Conservation (phyloP, 768 basidiomycete species). For the Leccinum pellstonianum region DNA sequence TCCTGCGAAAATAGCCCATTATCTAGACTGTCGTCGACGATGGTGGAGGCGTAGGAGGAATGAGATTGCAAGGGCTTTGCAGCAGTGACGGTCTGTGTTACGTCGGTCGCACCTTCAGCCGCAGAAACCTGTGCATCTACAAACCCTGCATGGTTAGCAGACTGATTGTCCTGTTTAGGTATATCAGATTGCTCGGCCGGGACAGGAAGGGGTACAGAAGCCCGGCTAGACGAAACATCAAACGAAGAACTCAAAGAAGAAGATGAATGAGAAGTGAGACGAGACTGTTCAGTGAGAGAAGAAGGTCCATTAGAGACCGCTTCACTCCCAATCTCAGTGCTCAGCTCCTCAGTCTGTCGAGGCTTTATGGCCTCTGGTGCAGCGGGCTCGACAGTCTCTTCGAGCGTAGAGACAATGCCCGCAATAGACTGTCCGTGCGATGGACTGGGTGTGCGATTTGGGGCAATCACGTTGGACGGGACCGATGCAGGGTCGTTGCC, state of each 20-base stretch:
- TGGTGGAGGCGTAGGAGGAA: conserved; percentile 51
- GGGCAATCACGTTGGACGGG: conserved; percentile 22
- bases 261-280: conserved; percentile 31
- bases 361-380: conserved; percentile 24
- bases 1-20: conserved; percentile 29
- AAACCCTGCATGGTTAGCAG: conserved; percentile 48
- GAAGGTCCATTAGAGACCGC: conserved; percentile 17
- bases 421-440: conserved; percentile 23
- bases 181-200: conserved; percentile 31
- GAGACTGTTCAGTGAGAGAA: conserved; percentile 32
- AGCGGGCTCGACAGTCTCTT: conserved; percentile 20
- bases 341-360: conserved; percentile 8
- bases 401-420: conserved; percentile 20
- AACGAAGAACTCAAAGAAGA: conserved; percentile 35
- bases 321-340: conserved; percentile 22
- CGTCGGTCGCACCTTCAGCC: conserved; percentile 1
- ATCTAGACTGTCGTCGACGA: conserved; percentile 46
- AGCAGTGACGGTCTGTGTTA: conserved; percentile 8
- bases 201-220: conserved; percentile 32
- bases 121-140: conserved; percentile 43
- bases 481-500: conserved; percentile 27
- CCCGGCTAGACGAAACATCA: conserved; percentile 49
- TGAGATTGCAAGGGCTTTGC: conserved; percentile 39
- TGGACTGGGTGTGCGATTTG: conserved; percentile 12
- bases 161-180: conserved; percentile 44